Evolutionary conservation across 2,329 filamentous ascomycete genomes (phyloP).

Genomic region (Neurospora sp.): DNA sequence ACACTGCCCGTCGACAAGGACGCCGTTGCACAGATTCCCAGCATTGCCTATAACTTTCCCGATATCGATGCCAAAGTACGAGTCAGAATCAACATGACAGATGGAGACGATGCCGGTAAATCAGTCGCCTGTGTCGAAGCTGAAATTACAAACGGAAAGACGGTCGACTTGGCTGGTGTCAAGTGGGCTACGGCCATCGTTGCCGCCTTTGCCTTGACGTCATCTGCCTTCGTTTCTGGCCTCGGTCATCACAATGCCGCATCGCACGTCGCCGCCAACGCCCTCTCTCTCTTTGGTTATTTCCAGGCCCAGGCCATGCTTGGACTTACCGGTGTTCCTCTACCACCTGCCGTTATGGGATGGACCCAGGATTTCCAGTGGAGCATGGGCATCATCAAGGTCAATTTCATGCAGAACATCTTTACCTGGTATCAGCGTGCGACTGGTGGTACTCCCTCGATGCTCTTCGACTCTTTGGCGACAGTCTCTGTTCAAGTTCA

Average conservation of each 20-base stretch:
- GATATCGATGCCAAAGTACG: constrained; percentile 72
- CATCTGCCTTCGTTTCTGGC: constrained; percentile 73
- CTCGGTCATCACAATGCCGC: constrained; percentile 80
- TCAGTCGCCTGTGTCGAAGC: constrained; percentile 73
- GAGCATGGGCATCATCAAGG: constrained; percentile 81
- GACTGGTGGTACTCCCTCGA: constrained; percentile 69
- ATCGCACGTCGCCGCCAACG: constrained; percentile 76
- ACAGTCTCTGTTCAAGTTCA: constrained; percentile 66
- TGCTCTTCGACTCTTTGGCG: constrained; percentile 58
- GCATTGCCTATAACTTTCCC: constrained; percentile 72
- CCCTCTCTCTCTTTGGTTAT: constrained; percentile 74
- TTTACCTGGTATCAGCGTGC: constrained; percentile 84
- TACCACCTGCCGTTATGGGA: constrained; percentile 71
- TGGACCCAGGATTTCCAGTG: constrained; percentile 92
- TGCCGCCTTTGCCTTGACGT: constrained; percentile 63
- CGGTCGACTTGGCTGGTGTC: constrained; percentile 69
- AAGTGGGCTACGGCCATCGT: constrained; percentile 75
- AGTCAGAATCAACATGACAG: constrained; percentile 60
- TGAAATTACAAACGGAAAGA: constrained; percentile 72
- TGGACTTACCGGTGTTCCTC: constrained; percentile 62
- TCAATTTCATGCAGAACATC: constrained; percentile 68
- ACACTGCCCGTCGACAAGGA: constrained; percentile 48
- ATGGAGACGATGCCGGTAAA: constrained; percentile 31
- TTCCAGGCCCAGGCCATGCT: constrained; percentile 82
- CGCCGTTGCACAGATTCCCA: constrained; percentile 55